Base-by-base conservation (phyloP, 805 yeast genomes). In the Ogataea chonburiensis region DNA sequence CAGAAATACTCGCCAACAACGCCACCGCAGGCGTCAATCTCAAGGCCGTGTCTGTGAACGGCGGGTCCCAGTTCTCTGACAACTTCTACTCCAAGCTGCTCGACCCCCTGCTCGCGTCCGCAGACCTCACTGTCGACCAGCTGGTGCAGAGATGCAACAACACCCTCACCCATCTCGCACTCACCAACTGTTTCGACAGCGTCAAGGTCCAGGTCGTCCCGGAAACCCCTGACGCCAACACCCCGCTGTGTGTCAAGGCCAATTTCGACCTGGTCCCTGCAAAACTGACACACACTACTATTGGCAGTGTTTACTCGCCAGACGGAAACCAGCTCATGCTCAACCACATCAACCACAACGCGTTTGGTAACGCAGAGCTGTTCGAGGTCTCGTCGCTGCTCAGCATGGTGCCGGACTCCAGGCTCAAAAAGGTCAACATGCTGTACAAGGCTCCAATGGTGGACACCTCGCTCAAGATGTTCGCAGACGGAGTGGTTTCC, bases 321-420 rank as follows among this genome's bases (percentile, higher is more conserved):
- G 51, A 55, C 16, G 64, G 65, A 12, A 60, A 67, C 17, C 45
- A 64, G 5, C 38, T 61, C 20, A 60, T 58, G 13, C 38, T 62
- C 17, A 55, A 58, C 30, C 66, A 64, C 42, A 46, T 60, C 3
- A 65, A 70, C 43, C 61, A 64, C 43, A 81, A 81, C 52, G 63
- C 74, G 7, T 71, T 81, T 46, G 87, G 85, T 4, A 81, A 81
- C n/a, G 87, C 84, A 11, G 89, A 82, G 53, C 63, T 63, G 5
- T 49, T 83, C 11, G 63, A 72, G 11, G 42, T 79, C 11, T 79
- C 79, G 42, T 70, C 75, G 45, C 55, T 42, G 40, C 60, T 67
- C 41, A 68, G 71, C 47, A 49, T 64, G 63, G 66, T 72, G 17
- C 66, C 68, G 45, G 88, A 77, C 33, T 57, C 70, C 27, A 71